Conservation (phyloP, 164 flowering plant genomes). For the Vitis vinifera region ASM3070453v1 NC_081812.1:4384501-4385000, state of each 20-base stretch:
- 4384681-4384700: too few relatives aligned
- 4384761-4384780: not conserved
- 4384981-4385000: conserved; percentile 12
- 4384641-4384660: too few relatives aligned
- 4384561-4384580: too few relatives aligned
- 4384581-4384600: too few relatives aligned
- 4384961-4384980: not conserved
- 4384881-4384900: conserved; percentile 38
- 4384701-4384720: conserved; percentile 8
- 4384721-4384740: not conserved
- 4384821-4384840: conserved; percentile 16
- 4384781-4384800: conserved; percentile 14
- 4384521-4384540: too few relatives aligned
- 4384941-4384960: not conserved
- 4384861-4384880: too few relatives aligned
- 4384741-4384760: not conserved
- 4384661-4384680: too few relatives aligned
- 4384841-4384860: conserved; percentile 4
- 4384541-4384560: too few relatives aligned
- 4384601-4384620: too few relatives aligned
- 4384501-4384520: too few relatives aligned
- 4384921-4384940: conserved; percentile 11
- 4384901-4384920: conserved; percentile 3
- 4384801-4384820: conserved; percentile 12
- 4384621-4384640: too few relatives aligned